Conservation (phyloP, 2,329 filamentous ascomycete species). For the Chrysosporium keratinophilum region DNA sequence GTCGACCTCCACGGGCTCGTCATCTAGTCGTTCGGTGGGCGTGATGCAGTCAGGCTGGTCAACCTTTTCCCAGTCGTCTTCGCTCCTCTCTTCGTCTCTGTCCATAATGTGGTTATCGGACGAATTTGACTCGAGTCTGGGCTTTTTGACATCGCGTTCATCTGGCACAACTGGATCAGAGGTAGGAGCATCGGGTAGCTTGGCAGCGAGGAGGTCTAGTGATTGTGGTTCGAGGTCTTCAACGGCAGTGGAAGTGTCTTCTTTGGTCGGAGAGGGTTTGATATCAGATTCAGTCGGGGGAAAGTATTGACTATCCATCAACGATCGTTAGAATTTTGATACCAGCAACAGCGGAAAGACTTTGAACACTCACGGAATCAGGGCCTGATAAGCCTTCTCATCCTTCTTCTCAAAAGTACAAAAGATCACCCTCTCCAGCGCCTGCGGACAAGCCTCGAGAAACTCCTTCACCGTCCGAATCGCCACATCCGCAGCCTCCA, state of each 20-base stretch:
- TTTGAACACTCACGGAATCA: constrained; percentile 61
- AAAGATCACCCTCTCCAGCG: constrained; percentile 66
- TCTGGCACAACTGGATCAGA: constrained; percentile 37
- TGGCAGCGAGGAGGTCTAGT: constrained; percentile 29
- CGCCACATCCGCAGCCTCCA: constrained; percentile 61
- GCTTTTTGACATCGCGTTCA: constrained; percentile 40
- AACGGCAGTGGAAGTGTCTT: background rate
- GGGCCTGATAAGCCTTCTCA: constrained; percentile 56
- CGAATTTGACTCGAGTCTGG: constrained; percentile 28
- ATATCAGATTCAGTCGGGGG: constrained; percentile 32
- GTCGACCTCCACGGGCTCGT: constrained; percentile 28
- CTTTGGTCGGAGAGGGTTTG: background rate
- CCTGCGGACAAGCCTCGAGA: constrained; percentile 35
- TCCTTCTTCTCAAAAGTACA: constrained; percentile 76
- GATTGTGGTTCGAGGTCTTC: constrained; percentile 10
- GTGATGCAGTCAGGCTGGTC: constrained; percentile 21
- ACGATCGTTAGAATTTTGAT: background rate
- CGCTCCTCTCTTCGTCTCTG: constrained; percentile 23
- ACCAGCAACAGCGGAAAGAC: constrained; percentile 5
- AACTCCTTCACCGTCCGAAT: constrained; percentile 50
- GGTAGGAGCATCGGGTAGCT: constrained; percentile 42
- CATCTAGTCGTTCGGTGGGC: constrained; percentile 23
- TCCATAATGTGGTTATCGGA: constrained; percentile 8
- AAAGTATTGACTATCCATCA: constrained; percentile 37
- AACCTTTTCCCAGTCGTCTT: constrained; percentile 35